Conservation (phyloP, 2,329 filamentous ascomycete genomes). For the Aspergillus tubingensis region DNA sequence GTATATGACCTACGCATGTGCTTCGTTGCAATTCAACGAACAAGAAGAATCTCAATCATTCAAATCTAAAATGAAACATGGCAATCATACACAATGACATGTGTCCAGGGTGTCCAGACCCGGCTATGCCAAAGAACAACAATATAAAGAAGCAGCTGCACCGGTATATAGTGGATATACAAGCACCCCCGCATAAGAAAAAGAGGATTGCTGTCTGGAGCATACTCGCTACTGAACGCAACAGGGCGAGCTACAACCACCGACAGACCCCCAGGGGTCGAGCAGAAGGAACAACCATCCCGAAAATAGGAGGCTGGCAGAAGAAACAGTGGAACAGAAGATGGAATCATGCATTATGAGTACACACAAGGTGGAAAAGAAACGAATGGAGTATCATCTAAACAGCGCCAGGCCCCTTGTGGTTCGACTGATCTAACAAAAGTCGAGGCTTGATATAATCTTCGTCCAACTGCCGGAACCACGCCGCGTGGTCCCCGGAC, state of each 20-base stretch:
- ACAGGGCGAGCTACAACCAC: background rate
- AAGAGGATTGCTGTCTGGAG: background rate
- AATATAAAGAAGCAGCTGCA: background rate
- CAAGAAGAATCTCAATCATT: background rate
- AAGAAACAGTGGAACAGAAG: constrained; percentile 3
- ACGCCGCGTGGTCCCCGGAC: constrained; percentile 81
- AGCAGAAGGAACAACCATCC: background rate
- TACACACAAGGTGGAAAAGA: constrained; percentile 8
- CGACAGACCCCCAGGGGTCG: background rate
- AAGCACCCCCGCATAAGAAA: background rate
- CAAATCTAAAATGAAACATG: background rate
- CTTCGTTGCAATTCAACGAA: background rate
- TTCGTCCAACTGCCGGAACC: constrained; percentile 92
- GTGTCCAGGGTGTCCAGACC: constrained; percentile 10
- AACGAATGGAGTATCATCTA: constrained; percentile 20
- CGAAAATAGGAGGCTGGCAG: background rate
- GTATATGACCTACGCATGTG: background rate
- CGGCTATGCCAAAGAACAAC: constrained; percentile 5
- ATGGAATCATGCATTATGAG: constrained; percentile 12
- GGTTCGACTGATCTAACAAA: constrained; percentile 69
- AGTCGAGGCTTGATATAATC: constrained; percentile 93
- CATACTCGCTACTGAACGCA: background rate
- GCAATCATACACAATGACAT: background rate
- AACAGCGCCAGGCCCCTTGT: constrained; percentile 45
- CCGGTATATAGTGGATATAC: constrained; percentile 3